Evolutionary conservation across 2,329 filamentous ascomycete genomes (phyloP), one percentile per base, ranked within the genome.

Genomic region (Daldinia eschscholtzii): DNA sequence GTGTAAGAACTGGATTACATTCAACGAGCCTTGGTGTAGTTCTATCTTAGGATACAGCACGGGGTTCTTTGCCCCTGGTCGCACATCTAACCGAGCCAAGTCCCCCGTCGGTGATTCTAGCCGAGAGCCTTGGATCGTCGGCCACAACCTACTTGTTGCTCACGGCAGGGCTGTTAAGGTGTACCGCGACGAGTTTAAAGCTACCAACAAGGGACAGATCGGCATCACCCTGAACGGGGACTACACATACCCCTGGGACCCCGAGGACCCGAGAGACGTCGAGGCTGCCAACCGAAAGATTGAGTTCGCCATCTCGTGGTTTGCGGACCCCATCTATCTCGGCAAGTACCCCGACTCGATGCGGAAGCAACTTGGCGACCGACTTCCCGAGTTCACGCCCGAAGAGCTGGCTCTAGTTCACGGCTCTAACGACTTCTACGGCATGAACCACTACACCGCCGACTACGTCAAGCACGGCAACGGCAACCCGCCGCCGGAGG

Each of bases 391-490:
- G 50, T 96, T 92, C 79, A 93, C 91, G 0, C 80, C 86, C 0
- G 91, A 93, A 72, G 93, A 97, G 77, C 80, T 84, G 26, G 88
- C 87, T 1, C 84, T 96, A n/a, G 89, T 97, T 52, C 86, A 91
- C 76, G 93, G 92, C n/a, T 93, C 91, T 78, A 96, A 96, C 80
- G 93, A 97, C 83, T 97, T 97, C 81, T 97, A 97, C 80, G 93
- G 93, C 79, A 95, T 95, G 92, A 97, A 97, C 84, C 92, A 94
- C 85, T 97, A 97, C 84, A 94, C 92, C 57, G 91, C 93, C 77
- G 93, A 96, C 85, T 97, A 92, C 82, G 90, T 97, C 82, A 90
- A 89, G 79, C 90, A 94, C 81, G 88, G 89, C 76, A 85, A 87
- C 6, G 86, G 85, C 6, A 82, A 85, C 55, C 82, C 92, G 0